Percentiles rank a stretch among this genome's conserved stretches.
These are phyloP conservation scores for Harrya chromipes DNA, from an alignment of 768 basidiomycete genomes.

Conservation along the genomic window DNA sequence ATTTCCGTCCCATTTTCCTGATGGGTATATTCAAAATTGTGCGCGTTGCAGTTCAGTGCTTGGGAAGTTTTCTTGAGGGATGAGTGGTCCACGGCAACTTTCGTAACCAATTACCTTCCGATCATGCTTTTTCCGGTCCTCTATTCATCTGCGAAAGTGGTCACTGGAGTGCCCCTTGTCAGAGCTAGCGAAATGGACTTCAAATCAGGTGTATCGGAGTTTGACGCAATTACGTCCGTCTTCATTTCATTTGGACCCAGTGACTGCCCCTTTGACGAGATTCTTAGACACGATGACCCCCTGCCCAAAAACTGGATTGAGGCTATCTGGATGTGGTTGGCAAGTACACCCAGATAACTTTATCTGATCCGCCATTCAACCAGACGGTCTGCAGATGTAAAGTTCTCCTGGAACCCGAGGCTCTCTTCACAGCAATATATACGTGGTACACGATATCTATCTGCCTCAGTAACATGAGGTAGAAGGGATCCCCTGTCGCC, in stretches of 20 bases:
- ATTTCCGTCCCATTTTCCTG: background rate
- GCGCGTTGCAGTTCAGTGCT: conserved; percentile 30
- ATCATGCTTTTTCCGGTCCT: conserved; percentile 43
- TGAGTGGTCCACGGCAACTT: conserved; percentile 34
- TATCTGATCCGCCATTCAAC: background rate
- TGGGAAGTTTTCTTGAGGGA: conserved; percentile 37
- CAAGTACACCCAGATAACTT: conserved; percentile 2
- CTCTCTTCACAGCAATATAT: background rate
- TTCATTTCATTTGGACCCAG: background rate
- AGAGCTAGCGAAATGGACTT: conserved; percentile 22
- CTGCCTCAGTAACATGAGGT: too few species aligned
- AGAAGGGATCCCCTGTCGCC: too few species aligned
- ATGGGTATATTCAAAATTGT: background rate
- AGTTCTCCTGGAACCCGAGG: too few species aligned
- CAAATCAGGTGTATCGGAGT: conserved; percentile 8
- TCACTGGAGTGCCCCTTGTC: conserved; percentile 8
- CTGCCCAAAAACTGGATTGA: conserved; percentile 19
- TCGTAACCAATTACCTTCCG: conserved; percentile 39
- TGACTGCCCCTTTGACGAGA: background rate
- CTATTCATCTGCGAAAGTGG: conserved; percentile 32
- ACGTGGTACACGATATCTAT: background rate
- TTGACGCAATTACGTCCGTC: conserved; percentile 19
- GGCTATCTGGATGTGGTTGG: conserved; percentile 20
- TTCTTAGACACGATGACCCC: conserved; percentile 15
- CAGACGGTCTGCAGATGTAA: conserved; percentile 8